Evolutionary conservation across 208 protist genomes (phyloP).

Genomic region (Leptomonas pyrrhocoris): DNA sequence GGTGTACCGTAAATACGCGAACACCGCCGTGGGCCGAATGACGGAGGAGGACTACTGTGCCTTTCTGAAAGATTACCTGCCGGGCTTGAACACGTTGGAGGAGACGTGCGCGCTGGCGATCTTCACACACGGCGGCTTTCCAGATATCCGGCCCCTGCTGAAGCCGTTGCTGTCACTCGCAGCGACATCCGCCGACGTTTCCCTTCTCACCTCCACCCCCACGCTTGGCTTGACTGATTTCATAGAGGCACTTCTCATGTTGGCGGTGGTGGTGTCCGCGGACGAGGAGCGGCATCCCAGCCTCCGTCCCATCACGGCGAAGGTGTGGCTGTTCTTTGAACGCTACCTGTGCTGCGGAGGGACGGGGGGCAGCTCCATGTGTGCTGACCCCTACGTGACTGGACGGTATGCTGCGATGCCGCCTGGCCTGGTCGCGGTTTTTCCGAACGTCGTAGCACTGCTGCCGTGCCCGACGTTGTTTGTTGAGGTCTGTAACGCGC

Average conservation of each 20-base stretch:
- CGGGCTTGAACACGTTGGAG: conserved; percentile 47
- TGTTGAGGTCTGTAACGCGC: conserved; percentile 29
- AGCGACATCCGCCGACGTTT: neutral
- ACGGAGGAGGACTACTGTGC: conserved; percentile 45
- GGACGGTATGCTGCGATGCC: conserved; percentile 25
- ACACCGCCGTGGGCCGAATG: conserved; percentile 43
- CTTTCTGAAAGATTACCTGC: conserved; percentile 67
- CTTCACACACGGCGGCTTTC: conserved; percentile 68
- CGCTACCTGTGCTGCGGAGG: conserved; percentile 48
- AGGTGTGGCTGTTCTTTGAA: conserved; percentile 83
- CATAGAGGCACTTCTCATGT: conserved; percentile 80
- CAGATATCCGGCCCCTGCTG: conserved; percentile 48
- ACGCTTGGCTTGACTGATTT: conserved; percentile 72
- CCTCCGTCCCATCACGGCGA: conserved; percentile 75
- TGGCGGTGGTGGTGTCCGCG: conserved; percentile 79
- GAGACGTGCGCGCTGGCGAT: conserved; percentile 57
- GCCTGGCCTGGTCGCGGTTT: conserved; percentile 30
- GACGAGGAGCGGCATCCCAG: conserved; percentile 57
- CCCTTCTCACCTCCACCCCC: conserved; percentile 1
- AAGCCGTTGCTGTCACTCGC: conserved; percentile 4
- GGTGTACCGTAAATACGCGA: conserved; percentile 64
- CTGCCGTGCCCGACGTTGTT: conserved; percentile 19
- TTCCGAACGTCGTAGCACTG: conserved; percentile 23
- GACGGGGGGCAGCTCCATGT: conserved; percentile 27
- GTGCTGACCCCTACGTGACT: conserved; percentile 33